Conservation (phyloP, 176 grass and related monocot species). For the Panicum miliaceum region DNA sequence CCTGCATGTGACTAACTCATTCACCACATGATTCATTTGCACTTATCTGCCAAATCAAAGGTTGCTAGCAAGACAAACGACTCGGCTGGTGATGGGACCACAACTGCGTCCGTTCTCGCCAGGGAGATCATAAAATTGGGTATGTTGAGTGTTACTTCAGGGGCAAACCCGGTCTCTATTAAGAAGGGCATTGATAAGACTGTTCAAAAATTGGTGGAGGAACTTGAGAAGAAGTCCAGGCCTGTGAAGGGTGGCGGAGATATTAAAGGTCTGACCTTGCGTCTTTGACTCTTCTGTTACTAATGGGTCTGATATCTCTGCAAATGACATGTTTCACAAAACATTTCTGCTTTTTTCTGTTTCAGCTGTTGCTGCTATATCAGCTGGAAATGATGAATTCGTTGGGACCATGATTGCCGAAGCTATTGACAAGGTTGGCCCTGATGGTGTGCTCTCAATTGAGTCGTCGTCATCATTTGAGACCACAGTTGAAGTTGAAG, state of each 20-base stretch:
- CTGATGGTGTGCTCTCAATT: constrained; percentile 90
- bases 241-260: constrained; percentile 78
- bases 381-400: constrained; percentile 89
- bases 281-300: neutral
- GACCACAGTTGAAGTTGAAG: constrained; percentile 92
- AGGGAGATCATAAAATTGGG: constrained; percentile 90
- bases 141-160: constrained; percentile 77
- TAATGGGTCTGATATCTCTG: neutral
- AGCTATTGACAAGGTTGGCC: constrained; percentile 91
- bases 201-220: constrained; percentile 64
- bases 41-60: constrained; percentile 39
- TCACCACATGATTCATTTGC: neutral
- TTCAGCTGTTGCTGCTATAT: constrained; percentile 84
- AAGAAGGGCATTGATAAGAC: constrained; percentile 97
- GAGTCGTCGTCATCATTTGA: constrained; percentile 94
- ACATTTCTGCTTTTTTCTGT: neutral
- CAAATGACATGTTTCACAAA: neutral
- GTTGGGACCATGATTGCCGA: constrained; percentile 87
- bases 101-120: constrained; percentile 87
- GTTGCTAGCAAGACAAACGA: constrained; percentile 98
- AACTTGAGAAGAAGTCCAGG: constrained; percentile 87
- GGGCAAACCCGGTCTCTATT: constrained; percentile 87
- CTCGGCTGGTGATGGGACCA: constrained; percentile 87
- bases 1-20: neutral
- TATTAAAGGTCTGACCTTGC: constrained; percentile 65